Evolutionary conservation across 2,329 filamentous ascomycete genomes (phyloP), one percentile per base, ranked within the genome.

Genomic region (Curvularia verruculosa): DNA sequence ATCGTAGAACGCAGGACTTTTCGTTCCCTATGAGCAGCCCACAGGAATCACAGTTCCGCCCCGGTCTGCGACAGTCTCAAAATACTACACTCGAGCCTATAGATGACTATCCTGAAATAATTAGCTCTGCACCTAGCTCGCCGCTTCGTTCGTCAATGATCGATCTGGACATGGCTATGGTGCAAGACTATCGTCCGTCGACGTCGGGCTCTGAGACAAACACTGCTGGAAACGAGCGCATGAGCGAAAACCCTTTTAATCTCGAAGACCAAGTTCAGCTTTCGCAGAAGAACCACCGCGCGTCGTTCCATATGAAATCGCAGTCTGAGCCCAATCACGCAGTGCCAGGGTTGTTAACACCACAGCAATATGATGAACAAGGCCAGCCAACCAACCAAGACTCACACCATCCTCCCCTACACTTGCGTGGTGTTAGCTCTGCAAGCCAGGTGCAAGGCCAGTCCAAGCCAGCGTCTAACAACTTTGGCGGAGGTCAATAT

Each of bases 181-280:
- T 75, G 1, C 70, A 76, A 45, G 74, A 78, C 34, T 75, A 78
- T 44, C 77, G 80, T 5, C 80, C 80, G 3, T 77, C 77, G 0
- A 80, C 80, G 0, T 76, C 80, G 4, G 74, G 70, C 44, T 80
- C 75, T 12, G 67, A 70, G 40, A 71, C 76, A 0, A 70, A 74
- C 54, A 75, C 62, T 54, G 75, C 68, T 15, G 67, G 66, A 45
- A 78, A 74, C 18, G 77, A 80, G 49, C 70, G 74, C 19, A 75
- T 76, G 37, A 78, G 74, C 50, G 79, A 79, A 4, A 79, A 82
- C 53, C 80, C 80, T 0, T 83, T 83, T 61, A 80, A 82, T 63
- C 75, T 82, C 6, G 81, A 82, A 60, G 79, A 82, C 49, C 76
- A 77, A 52, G 69, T 77, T 8, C 69, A 75, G 29, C 67, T 77